phyloP scores from a whole-genome alignment of 2,329 filamentous ascomycete genomes.

The Colletotrichum scovillei region DNA sequence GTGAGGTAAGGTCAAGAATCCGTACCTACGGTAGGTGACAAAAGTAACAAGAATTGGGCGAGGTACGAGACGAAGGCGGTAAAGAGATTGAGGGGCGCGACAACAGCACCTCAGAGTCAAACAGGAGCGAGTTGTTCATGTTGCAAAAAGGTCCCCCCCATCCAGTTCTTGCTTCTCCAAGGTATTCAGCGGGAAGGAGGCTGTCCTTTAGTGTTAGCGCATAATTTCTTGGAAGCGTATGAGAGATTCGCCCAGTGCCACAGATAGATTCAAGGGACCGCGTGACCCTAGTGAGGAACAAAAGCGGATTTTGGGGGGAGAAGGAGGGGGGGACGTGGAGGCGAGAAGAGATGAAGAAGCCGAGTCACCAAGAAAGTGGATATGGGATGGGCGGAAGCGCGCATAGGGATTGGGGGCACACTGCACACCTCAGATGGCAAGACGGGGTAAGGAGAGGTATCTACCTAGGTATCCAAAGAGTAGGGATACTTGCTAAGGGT shows the following conservation, averaged over 20 bases:
- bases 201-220: slow-evolving; percentile 21
- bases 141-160: not conserved
- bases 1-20: not conserved
- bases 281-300: slow-evolving; percentile 28
- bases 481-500: not conserved
- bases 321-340: slow-evolving; percentile 2
- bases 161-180: not conserved
- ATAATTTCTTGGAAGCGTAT: slow-evolving; percentile 25
- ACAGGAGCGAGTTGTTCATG: slow-evolving; percentile 5
- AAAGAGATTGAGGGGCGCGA: not conserved
- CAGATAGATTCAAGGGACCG: slow-evolving; percentile 35
- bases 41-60: too few relatives aligned
- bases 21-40: not conserved
- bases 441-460: not conserved
- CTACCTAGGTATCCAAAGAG: slow-evolving; percentile 19
- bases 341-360: slow-evolving; percentile 23
- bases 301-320: not conserved
- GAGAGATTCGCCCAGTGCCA: slow-evolving; percentile 31
- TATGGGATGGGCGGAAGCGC: slow-evolving; percentile 16
- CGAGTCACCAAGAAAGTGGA: slow-evolving; percentile 19
- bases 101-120: not conserved
- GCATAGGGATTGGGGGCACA: slow-evolving; percentile 27
- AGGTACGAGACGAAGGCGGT: not conserved
- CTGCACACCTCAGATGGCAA: not conserved
- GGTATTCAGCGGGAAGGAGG: slow-evolving; percentile 3